Evolutionary conservation across 129 eudicot genomes (phyloP).

Genomic region (Gnaphalium uliginosum): DNA sequence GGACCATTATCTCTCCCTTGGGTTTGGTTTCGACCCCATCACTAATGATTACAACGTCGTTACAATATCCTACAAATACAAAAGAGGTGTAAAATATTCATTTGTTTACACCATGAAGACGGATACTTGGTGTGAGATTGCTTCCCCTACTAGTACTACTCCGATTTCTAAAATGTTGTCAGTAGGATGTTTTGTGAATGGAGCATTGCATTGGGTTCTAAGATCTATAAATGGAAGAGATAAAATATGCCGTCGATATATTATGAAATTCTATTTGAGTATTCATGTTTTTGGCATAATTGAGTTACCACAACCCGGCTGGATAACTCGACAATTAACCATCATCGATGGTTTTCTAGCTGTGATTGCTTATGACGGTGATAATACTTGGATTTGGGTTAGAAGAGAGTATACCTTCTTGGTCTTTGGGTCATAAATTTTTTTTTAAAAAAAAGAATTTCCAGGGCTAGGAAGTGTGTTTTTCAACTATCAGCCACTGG

Average conservation of each 20-base stretch:
- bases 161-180: not conserved
- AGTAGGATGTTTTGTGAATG: not conserved
- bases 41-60: slow-evolving; percentile 18
- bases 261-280: slow-evolving; percentile 17
- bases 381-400: slow-evolving; percentile 4
- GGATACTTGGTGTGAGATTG: not conserved
- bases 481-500: not conserved
- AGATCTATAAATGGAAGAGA: not conserved
- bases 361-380: not conserved
- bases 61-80: not conserved
- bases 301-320: not conserved
- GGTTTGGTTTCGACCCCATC: slow-evolving; percentile 21
- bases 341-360: slow-evolving; percentile 14
- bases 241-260: not conserved
- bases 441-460: not conserved
- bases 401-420: not conserved
- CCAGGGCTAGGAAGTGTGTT: not conserved
- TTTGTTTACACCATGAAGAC: slow-evolving; percentile 16
- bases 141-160: not conserved
- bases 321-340: not conserved
- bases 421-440: slow-evolving; percentile 1
- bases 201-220: slow-evolving; percentile 18
- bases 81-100: not conserved
- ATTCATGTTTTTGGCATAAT: slow-evolving; percentile 14
- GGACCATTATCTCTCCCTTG: not conserved